Conservation (phyloP, 1,139 yeast species). For the Candida sp. region DNA sequence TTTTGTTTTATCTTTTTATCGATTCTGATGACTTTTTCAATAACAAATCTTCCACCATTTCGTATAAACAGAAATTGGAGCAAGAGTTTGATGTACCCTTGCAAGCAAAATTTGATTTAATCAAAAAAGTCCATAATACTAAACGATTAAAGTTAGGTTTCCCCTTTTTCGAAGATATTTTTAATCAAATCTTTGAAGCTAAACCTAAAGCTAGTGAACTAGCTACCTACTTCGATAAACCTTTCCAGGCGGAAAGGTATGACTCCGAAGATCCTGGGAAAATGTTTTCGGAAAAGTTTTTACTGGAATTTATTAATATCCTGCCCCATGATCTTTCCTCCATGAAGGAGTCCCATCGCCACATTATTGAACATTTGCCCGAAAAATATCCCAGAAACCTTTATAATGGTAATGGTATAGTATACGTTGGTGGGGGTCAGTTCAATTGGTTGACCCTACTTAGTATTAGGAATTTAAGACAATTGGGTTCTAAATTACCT, state of each 20-base stretch:
- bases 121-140: constrained; percentile 11
- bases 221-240: constrained; percentile 31
- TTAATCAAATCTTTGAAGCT: constrained; percentile 33
- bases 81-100: constrained; percentile 2
- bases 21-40: neutral
- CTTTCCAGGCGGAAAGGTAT: constrained; percentile 50
- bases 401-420: constrained; percentile 72
- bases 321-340: constrained; percentile 41
- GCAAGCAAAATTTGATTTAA: constrained; percentile 10
- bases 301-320: constrained; percentile 53
- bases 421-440: constrained; percentile 65
- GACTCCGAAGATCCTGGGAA: constrained; percentile 27
- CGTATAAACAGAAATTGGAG: neutral
- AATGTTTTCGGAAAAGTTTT: constrained; percentile 32
- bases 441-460: constrained; percentile 67
- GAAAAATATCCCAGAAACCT: constrained; percentile 28
- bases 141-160: constrained; percentile 18
- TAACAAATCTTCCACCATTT: neutral
- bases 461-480: constrained; percentile 62
- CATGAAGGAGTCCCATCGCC: constrained; percentile 44
- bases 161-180: constrained; percentile 31
- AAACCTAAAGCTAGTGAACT: constrained; percentile 26
- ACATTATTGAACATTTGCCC: constrained; percentile 51
- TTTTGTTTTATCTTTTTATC: constrained; percentile 1
- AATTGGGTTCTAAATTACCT: constrained; percentile 63